Base-by-base conservation (phyloP, 352 stramenopile species). In the Pythium phragmiticola region DNA sequence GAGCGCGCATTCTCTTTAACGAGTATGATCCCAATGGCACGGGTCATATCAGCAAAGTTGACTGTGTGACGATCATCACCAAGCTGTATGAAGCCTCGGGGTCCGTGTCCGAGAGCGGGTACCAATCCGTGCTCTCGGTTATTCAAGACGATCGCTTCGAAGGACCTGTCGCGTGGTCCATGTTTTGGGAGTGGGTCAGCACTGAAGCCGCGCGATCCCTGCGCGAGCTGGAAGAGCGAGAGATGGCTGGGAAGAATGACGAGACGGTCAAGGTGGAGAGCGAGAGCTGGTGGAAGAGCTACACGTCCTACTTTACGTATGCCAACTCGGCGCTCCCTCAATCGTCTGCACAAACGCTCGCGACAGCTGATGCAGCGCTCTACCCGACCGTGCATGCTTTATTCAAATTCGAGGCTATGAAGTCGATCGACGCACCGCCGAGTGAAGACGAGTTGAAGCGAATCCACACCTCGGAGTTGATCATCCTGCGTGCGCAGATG, bases 131-230 rank as follows among this genome's bases (percentile, higher is more conserved):
- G 0, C 73, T 90, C 26, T 65, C 69, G 4, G 77, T 89, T 33
- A 72, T 92, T 33, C 61, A 84, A 65, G 75, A 82, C n/a, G 76
- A 86, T 21, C 39, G 59, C 0, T 90, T 89, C 65, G 66, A 88
- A 56, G 84, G 80, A 0, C 80, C 80, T 0, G 80, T 94, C 36
- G 80, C 80, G n/a, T 95, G 87, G 87, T 51, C 75, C 0, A 89
- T 91, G 78, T 95, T 93, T 61, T 95, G 85, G 85, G 79, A 90
- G 56, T 95, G 84, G 83, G 87, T 95, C 28, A 95, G 87, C 55
- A 80, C 78, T 0, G 84, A 94, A 69, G 87, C 87, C 7, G 82
- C 86, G 42, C 65, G 68, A 9, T 85, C 87, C 17, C 73, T 95
- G 30, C 75, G 74, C 17, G 70, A 82, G 26, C 68, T 95, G 13